These are phyloP conservation scores for Macrolepiota fuliginosa DNA, from an alignment of 768 basidiomycete genomes.

Conservation along the genomic window DNA sequence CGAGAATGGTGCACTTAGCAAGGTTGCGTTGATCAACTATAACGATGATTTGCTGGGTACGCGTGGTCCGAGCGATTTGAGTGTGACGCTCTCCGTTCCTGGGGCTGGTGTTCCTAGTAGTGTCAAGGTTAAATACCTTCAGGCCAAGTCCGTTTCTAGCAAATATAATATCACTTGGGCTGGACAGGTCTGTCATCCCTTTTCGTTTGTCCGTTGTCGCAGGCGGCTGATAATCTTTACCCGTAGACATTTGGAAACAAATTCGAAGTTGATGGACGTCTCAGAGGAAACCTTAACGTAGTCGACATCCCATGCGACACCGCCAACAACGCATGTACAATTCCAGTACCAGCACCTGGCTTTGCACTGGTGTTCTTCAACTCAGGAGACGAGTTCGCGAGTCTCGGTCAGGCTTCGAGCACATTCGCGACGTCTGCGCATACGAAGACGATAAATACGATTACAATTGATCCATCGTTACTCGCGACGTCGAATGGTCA, in stretches of 20 bases:
- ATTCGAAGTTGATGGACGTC: constrained; percentile 67
- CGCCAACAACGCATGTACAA: constrained; percentile 47
- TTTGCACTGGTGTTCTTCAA: constrained; percentile 75
- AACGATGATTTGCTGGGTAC: constrained; percentile 57
- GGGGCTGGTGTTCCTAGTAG: constrained; percentile 41
- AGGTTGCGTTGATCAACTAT: constrained; percentile 73
- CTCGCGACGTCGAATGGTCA: constrained; percentile 55
- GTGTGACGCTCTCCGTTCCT: constrained; percentile 47
- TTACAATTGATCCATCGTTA: constrained; percentile 49
- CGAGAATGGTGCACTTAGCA: constrained; percentile 59
- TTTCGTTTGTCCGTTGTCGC: neutral
- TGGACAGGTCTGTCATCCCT: constrained; percentile 49
- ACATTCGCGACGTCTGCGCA: constrained; percentile 58
- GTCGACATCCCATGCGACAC: constrained; percentile 60
- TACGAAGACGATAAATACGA: constrained; percentile 55
- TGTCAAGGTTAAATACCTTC: constrained; percentile 56
- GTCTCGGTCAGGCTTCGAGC: constrained; percentile 23
- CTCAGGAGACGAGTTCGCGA: constrained; percentile 14
- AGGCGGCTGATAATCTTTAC: constrained; percentile 1
- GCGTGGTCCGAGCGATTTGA: constrained; percentile 37
- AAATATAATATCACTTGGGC: constrained; percentile 76
- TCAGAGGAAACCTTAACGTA: constrained; percentile 51
- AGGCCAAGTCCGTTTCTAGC: constrained; percentile 52
- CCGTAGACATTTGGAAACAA: constrained; percentile 56
- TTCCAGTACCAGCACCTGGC: constrained; percentile 67